Evolutionary conservation across 176 grass and related monocot genomes (phyloP), one percentile per base, ranked within the genome.

Genomic region (Typha latifolia): DNA sequence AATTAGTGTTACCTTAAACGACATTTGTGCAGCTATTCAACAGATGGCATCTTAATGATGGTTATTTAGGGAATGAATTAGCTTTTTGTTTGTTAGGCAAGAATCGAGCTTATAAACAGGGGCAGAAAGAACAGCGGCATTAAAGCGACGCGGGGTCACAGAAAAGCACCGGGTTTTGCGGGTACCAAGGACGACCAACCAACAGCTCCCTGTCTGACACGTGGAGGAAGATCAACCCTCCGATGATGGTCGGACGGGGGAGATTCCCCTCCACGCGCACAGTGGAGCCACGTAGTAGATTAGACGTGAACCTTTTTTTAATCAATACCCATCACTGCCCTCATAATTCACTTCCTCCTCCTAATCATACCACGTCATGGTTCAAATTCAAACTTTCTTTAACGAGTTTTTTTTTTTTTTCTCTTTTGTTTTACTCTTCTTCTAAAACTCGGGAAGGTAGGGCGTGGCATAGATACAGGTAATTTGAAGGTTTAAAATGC

Each of bases 121-220:
- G 37, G 37, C 37, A 43, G 37, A 43, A 43, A 59, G 53, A 59
- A 22, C 16, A 19, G 53, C 16, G 27, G 20, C 69, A 71, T 57
- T 71, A 72, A 72, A 72, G 69, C 47, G 9, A 48, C 12, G 69
- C n/a, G 18, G n/a, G 32, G 16, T 12, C 23, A 22, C 61, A 23
- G 48, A 72, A 68, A 68, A 68, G 66, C 43, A 51, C 66, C 55
- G 70, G 56, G 56, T 62, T 72, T 72, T 72, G 24, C 62, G 61
- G 61, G 48, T 14, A 48, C 34, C 47, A 37, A 72, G 19, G 50
- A 34, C 50, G 24, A 50, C 27, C 70, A 26, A 62, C 32, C 70
- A 26, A 62, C 61, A 51, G 62, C 24, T 14, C 47, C 61, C 27
- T 74, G 72, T 51, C 6, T 19, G 47, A 12, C 62, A 74, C 62